Evolutionary conservation across 2,329 filamentous ascomycete genomes (phyloP).

Genomic region (Paramyrothecium roridum): DNA sequence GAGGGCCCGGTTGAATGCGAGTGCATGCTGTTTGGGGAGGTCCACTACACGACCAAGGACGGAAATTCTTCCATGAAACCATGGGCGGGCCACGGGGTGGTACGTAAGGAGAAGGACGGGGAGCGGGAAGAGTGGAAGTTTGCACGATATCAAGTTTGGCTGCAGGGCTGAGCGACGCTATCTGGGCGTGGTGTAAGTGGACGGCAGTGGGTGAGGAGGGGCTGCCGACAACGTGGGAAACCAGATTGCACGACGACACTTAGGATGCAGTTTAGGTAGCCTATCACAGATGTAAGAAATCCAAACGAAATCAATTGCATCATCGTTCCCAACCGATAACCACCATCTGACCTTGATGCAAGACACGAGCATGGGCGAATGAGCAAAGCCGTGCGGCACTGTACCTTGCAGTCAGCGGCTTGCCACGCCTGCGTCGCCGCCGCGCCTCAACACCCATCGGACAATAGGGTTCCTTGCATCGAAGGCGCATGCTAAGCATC

Average conservation of each 20-base stretch:
- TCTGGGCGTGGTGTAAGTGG: neutral
- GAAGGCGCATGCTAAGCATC: too few relatives aligned
- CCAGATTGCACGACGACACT: too few relatives aligned
- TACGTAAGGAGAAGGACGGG: slow-evolving; percentile 18
- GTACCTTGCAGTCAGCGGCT: neutral
- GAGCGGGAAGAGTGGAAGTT: slow-evolving; percentile 28
- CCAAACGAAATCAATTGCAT: neutral
- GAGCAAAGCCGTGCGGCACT: neutral
- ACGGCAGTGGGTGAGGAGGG: neutral
- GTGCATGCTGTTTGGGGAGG: slow-evolving; percentile 29
- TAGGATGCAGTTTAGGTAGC: neutral
- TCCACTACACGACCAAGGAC: slow-evolving; percentile 20
- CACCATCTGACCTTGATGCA: neutral
- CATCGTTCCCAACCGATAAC: neutral
- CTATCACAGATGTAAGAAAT: neutral
- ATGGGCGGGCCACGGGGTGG: slow-evolving; percentile 27
- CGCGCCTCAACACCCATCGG: neutral
- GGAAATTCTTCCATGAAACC: slow-evolving; percentile 18
- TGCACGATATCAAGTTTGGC: slow-evolving; percentile 26
- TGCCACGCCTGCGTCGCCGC: neutral
- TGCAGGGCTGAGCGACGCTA: slow-evolving; percentile 15
- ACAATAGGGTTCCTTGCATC: neutral
- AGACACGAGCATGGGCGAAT: neutral
- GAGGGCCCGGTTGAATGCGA: slow-evolving; percentile 20
- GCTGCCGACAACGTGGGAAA: too few relatives aligned